Evolutionary conservation across 139 green algal genomes (phyloP).

Genomic region (Pseudopediastrum boryanum): DNA sequence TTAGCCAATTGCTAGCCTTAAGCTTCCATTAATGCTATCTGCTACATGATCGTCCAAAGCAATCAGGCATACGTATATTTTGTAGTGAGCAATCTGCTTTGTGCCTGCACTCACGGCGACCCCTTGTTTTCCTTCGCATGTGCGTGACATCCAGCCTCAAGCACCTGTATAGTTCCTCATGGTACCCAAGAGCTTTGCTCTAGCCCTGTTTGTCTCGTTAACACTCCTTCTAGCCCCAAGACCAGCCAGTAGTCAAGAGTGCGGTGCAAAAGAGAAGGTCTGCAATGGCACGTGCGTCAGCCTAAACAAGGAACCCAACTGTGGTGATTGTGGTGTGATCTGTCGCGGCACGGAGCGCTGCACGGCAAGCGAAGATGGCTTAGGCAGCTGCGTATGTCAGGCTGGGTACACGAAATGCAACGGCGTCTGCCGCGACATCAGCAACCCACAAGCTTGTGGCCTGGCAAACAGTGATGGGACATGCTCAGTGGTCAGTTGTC

Average conservation of each 20-base stretch:
- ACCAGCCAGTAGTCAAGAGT: background rate
- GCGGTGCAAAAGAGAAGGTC: no score
- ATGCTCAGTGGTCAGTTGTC: background rate
- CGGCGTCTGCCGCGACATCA: constrained; percentile 6
- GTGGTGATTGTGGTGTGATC: background rate
- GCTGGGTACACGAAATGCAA: background rate
- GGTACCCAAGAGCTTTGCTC: background rate
- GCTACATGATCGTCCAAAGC: no score
- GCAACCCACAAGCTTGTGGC: background rate
- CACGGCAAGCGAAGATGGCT: background rate
- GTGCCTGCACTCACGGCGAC: no score
- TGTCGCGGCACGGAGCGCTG: background rate
- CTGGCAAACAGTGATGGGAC: background rate
- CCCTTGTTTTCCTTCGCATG: no score
- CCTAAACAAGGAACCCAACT: background rate
- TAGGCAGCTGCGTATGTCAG: background rate
- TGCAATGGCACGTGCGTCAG: background rate
- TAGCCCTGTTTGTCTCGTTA: background rate
- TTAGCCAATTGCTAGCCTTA: no score
- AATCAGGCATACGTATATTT: no score
- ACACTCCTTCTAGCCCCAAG: background rate
- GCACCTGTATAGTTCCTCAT: background rate
- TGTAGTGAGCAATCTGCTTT: no score
- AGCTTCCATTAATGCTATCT: no score
- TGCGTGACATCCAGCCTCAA: background rate